Evolutionary conservation across 768 basidiomycete genomes (phyloP), one percentile per base, ranked within the genome.

Genomic region (Lentinula sp.): DNA sequence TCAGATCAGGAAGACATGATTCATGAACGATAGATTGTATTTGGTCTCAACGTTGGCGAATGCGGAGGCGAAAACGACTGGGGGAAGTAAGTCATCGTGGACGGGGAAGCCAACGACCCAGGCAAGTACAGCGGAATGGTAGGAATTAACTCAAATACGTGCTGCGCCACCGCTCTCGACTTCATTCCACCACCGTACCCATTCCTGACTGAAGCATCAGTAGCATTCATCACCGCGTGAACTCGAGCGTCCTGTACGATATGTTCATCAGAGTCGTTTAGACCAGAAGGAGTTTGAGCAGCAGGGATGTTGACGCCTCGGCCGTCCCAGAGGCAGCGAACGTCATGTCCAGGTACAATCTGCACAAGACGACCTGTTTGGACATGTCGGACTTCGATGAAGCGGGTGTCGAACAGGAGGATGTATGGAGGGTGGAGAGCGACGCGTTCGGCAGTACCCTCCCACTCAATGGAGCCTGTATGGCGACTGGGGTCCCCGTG

Each of bases 341-440:
- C 75, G 66, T 88, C 85, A 46, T 78, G 75, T 13, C 87, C 86
- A 0, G 78, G 76, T 61, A 87, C 83, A 65, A 86, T 83, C 69
- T 87, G 86, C 11, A 78, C 79, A 4, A 87, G 78, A 1, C 81
- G 77, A n/a, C 85, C 84, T 0, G 79, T 83, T 64, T 79, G 76
- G 65, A 86, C 80, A 67, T 88, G 83, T 13, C 87, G 79, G 40
- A 96, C 83, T 72, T 97, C 94, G 65, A 96, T 90, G 75, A 96
- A 95, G 4, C 90, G 87, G 6, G 84, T 80, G 70, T 95, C 93
- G 70, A 96, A 93, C 51, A 95, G 83, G 45, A 95, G 79, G 49
- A 98, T 78, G 68, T 94, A 94, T 0, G 94, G 95, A 48, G 88
- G 84, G 69, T 95, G 94, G 75, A 91, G 87, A 1, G 93, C 93